phyloP scores from a whole-genome alignment of 2,329 filamentous ascomycete species.

The Ophioceras dolichostomum region DNA sequence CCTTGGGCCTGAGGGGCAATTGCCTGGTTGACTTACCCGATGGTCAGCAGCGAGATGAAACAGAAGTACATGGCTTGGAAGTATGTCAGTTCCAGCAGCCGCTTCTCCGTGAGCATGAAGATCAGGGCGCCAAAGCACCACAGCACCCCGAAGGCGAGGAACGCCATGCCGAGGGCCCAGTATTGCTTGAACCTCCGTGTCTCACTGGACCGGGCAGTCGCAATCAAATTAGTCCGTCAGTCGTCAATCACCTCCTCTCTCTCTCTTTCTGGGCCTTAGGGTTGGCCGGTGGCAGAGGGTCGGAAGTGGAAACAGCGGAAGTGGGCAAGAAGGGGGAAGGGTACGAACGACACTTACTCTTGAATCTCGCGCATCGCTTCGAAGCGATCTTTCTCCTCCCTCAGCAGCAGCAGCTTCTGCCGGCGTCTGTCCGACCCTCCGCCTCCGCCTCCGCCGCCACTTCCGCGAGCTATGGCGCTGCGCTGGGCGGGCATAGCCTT shows the following conservation, averaged over 20 bases:
- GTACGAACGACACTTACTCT: no score
- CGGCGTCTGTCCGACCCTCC: conserved; percentile 7
- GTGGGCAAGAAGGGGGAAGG: no score
- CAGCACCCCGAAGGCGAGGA: conserved; percentile 45
- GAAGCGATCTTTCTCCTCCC: conserved; percentile 47
- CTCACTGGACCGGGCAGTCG: no score
- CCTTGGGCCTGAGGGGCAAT: no score
- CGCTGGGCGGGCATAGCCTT: conserved; percentile 6
- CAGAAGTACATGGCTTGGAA: conserved; percentile 59
- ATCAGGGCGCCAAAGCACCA: conserved; percentile 56
- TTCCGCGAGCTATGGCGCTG: conserved; percentile 7
- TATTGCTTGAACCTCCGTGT: conserved; percentile 49
- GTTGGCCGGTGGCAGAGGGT: no score
- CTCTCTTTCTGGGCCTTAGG: no score
- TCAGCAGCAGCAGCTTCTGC: conserved; percentile 38
- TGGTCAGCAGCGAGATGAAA: conserved; percentile 55
- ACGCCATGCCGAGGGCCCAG: conserved; percentile 43
- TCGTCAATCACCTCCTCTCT: no score
- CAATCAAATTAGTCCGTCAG: no score
- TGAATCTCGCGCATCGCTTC: conserved; percentile 56
- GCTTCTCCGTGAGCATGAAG: conserved; percentile 46
- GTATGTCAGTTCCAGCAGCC: conserved; percentile 42
- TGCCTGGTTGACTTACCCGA: conserved; percentile 36
- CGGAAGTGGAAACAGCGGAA: no score
- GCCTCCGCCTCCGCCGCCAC: not conserved